Conservation (phyloP, 2,329 filamentous ascomycete species). For the Penicillium brevicompactum region DNA sequence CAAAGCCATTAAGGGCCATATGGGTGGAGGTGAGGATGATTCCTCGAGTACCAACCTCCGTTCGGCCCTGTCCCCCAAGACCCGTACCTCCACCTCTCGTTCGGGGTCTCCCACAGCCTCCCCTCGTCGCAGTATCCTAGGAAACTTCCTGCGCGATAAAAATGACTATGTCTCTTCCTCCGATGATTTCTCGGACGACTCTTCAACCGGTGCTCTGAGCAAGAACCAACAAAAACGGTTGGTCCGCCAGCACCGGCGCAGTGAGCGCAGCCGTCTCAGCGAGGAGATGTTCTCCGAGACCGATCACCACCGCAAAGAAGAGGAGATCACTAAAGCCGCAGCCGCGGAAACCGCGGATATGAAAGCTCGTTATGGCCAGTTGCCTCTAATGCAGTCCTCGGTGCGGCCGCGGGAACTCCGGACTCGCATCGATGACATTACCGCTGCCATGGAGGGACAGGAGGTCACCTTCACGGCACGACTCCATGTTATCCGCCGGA, state of each 20-base stretch:
- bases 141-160: conserved; percentile 43
- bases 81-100: conserved; percentile 15
- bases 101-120: conserved; percentile 26
- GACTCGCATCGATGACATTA: conserved; percentile 55
- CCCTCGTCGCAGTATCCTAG: conserved; percentile 44
- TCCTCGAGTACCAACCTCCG: conserved; percentile 24
- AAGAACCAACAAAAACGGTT: conserved; percentile 50
- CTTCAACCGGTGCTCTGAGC: conserved; percentile 39
- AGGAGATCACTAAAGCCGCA: conserved; percentile 49
- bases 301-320: conserved; percentile 44
- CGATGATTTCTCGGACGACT: conserved; percentile 45
- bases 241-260: conserved; percentile 43
- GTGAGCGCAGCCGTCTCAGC: conserved; percentile 44
- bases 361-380: conserved; percentile 59
- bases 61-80: conserved; percentile 19
- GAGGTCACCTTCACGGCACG: conserved; percentile 69
- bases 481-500: conserved; percentile 75
- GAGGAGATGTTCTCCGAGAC: conserved; percentile 47
- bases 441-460: conserved; percentile 56
- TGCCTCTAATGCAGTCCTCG: conserved; percentile 61
- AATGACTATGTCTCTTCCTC: conserved; percentile 45
- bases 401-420: conserved; percentile 52
- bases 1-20: conserved; percentile 40
- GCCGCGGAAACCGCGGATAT: conserved; percentile 61
- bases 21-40: conserved; percentile 23